Conservation (phyloP, 2,329 filamentous ascomycete species). For the Penicillium decumbens region DNA sequence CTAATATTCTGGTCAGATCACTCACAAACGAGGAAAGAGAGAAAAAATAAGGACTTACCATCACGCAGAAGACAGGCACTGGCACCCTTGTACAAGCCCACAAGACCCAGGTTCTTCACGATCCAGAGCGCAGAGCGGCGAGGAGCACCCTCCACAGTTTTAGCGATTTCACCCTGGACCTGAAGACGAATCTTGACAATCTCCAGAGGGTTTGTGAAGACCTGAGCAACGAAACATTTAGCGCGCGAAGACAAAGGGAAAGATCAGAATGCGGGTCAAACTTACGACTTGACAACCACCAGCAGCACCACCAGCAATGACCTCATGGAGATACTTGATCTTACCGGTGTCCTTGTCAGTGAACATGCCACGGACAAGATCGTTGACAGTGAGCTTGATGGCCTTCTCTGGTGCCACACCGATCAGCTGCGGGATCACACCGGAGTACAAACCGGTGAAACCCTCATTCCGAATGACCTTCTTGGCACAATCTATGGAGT, state of each 20-base stretch:
- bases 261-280: conserved; percentile 25
- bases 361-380: conserved; percentile 73
- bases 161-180: conserved; percentile 92
- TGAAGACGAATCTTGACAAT: conserved; percentile 99
- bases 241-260: conserved; percentile 1
- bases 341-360: conserved; percentile 67
- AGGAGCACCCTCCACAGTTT: conserved; percentile 73
- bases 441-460: conserved; percentile 83
- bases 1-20: conserved; percentile 34
- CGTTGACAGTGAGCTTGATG: conserved; percentile 98
- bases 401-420: conserved; percentile 99
- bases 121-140: conserved; percentile 98
- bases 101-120: conserved; percentile 84
- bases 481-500: conserved; percentile 89
- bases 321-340: conserved; percentile 67
- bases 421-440: conserved; percentile 88
- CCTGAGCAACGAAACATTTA: conserved; percentile 45
- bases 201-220: conserved; percentile 96
- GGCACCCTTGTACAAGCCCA: conserved; percentile 95
- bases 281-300: conserved; percentile 94
- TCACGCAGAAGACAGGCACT: conserved; percentile 91
- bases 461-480: conserved; percentile 95
- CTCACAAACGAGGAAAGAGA: conserved; percentile 10
- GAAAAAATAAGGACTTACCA: conserved; percentile 28
- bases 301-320: conserved; percentile 81